Conservation (phyloP, 192 early-diverging fungal species). For the Neocallimastix lanati region DNA sequence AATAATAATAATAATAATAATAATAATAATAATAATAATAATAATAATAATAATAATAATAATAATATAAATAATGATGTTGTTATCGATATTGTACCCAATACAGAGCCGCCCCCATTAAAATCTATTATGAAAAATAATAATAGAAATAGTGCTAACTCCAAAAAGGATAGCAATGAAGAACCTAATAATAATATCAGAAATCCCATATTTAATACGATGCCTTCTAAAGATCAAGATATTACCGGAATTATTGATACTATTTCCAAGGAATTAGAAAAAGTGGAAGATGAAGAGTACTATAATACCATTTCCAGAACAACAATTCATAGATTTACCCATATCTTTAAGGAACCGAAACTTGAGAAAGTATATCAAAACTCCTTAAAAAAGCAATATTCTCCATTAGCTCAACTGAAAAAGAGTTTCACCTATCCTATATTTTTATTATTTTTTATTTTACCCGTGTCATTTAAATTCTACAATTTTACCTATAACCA, state of each 20-base stretch:
- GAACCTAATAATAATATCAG: no score
- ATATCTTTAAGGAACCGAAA: neutral
- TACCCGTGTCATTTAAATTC: neutral
- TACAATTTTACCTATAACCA: neutral
- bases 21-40: no score
- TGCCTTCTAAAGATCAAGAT: neutral
- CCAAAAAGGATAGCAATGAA: no score
- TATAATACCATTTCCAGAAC: neutral
- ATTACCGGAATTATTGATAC: neutral
- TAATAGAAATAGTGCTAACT: neutral
- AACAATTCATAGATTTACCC: neutral
- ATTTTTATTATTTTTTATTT: neutral
- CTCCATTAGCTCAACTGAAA: neutral
- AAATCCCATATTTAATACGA: neutral
- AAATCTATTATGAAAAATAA: neutral
- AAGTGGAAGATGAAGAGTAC: neutral
- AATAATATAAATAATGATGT: no score
- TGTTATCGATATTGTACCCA: neutral
- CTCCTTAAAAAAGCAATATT: neutral
- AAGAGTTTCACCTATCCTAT: neutral
- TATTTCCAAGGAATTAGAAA: neutral
- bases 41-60: no score
- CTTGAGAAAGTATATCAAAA: neutral
- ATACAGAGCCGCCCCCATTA: neutral
- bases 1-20: no score